Evolutionary conservation across 2,329 filamentous ascomycete species (phyloP).

Genomic region (Trichoderma arundinaceum): DNA sequence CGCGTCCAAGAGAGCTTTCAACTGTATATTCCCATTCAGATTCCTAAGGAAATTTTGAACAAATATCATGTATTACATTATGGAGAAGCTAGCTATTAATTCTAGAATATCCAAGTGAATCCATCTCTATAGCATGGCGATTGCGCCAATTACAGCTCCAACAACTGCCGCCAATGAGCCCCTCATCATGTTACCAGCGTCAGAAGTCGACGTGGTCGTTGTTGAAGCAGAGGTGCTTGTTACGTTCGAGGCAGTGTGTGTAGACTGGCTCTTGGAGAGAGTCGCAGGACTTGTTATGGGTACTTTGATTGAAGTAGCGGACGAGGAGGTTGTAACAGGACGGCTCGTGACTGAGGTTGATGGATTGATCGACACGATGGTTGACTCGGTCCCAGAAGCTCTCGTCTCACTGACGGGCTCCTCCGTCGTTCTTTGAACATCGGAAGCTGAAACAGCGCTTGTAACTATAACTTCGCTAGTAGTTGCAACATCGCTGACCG

Average conservation of each 20-base stretch:
- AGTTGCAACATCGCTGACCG: neutral
- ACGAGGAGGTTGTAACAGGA: neutral
- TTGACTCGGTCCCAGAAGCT: neutral
- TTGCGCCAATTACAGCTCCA: neutral
- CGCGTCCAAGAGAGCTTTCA: no score
- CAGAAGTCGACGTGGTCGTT: neutral
- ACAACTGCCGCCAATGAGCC: neutral
- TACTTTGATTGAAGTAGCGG: neutral
- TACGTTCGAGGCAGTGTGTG: neutral
- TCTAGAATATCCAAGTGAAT: no score
- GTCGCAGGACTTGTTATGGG: neutral
- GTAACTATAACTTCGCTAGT: neutral
- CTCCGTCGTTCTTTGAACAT: neutral
- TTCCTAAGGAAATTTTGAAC: neutral
- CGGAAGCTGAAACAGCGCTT: neutral
- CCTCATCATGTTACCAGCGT: neutral
- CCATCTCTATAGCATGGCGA: conserved; percentile 25
- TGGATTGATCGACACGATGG: neutral
- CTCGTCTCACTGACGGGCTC: neutral
- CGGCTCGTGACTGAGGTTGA: neutral
- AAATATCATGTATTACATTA: neutral
- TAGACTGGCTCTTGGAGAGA: conserved; percentile 3
- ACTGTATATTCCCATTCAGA: no score
- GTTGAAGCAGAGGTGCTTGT: neutral
- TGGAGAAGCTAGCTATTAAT: no score